Conservation (phyloP, 2,329 filamentous ascomycete species). For the Ceratocystis diversiconidia region DNA sequence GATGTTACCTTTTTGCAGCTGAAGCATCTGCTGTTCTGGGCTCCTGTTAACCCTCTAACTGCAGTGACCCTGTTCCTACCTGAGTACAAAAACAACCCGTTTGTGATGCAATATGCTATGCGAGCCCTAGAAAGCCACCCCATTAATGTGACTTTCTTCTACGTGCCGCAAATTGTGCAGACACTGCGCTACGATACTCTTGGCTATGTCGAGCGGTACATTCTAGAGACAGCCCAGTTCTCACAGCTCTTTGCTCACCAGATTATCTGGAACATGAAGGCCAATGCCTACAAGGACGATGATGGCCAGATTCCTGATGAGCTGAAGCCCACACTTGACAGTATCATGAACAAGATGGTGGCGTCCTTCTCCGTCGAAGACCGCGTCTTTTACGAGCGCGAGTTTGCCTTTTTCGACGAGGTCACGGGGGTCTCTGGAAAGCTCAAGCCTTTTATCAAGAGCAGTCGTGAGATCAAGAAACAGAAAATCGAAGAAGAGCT, state of each 20-base stretch:
- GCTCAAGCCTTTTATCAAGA: constrained; percentile 82
- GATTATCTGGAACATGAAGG: constrained; percentile 99
- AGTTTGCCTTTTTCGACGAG: constrained; percentile 97
- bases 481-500: constrained; percentile 98
- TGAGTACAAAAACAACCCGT: constrained; percentile 78
- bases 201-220: constrained; percentile 92
- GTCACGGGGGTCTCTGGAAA: constrained; percentile 93
- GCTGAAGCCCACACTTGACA: constrained; percentile 85
- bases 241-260: constrained; percentile 98
- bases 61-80: constrained; percentile 89
- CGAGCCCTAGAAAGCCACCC: constrained; percentile 84
- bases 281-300: constrained; percentile 95
- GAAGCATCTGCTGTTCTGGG: constrained; percentile 90
- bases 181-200: constrained; percentile 81
- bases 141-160: constrained; percentile 97
- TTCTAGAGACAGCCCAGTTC: constrained; percentile 89
- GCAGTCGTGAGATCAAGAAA: constrained; percentile 90
- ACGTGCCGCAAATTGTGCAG: constrained; percentile 96
- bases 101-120: constrained; percentile 93
- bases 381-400: constrained; percentile 75
- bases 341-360: constrained; percentile 73
- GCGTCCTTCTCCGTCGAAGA: constrained; percentile 67
- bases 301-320: constrained; percentile 78
- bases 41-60: constrained; percentile 79
- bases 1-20: constrained; percentile 68